A percentile compares a stretch with the other conserved stretches of the same genome.
Evolutionary conservation across 2,329 filamentous ascomycete genomes (phyloP).

Genomic region (Phialocephala sp.): DNA sequence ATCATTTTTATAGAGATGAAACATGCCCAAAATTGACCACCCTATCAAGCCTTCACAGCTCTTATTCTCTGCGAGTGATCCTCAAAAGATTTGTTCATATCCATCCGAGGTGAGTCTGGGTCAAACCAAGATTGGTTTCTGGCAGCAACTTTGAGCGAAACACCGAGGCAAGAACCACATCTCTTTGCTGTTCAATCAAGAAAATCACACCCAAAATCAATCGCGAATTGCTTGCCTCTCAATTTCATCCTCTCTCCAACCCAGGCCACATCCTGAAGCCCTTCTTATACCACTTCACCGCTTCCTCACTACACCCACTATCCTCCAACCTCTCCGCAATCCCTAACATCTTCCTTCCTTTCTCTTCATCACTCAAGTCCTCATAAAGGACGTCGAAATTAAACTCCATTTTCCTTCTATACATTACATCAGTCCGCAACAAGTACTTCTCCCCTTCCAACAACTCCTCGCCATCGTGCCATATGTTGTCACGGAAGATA

Average conservation of each 20-base stretch:
- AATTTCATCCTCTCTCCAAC: conserved; percentile 13
- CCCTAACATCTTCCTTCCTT: conserved; percentile 21
- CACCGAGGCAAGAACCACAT: too few species aligned
- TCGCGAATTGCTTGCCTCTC: too few species aligned
- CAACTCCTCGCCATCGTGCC: conserved; percentile 32
- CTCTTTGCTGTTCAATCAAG: too few species aligned
- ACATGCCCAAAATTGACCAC: too few species aligned
- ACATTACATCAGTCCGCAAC: conserved; percentile 33
- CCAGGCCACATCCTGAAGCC: conserved; percentile 24
- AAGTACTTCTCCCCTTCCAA: conserved; percentile 26
- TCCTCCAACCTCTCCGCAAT: conserved; percentile 24
- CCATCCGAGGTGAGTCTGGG: too few species aligned
- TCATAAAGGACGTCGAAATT: conserved; percentile 23
- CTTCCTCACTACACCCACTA: conserved; percentile 15
- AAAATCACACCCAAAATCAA: too few species aligned
- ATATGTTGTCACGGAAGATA: conserved; percentile 28
- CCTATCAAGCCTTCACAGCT: too few species aligned
- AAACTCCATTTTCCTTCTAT: conserved; percentile 20
- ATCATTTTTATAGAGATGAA: too few species aligned
- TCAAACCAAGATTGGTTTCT: too few species aligned
- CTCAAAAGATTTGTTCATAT: too few species aligned
- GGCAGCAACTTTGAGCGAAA: too few species aligned
- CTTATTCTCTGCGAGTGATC: too few species aligned
- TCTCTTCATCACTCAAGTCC: conserved; percentile 12
- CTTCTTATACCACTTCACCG: conserved; percentile 28